phyloP scores from a whole-genome alignment of 2,329 filamentous ascomycete species.

The Diaporthe citrichinensis region DNA sequence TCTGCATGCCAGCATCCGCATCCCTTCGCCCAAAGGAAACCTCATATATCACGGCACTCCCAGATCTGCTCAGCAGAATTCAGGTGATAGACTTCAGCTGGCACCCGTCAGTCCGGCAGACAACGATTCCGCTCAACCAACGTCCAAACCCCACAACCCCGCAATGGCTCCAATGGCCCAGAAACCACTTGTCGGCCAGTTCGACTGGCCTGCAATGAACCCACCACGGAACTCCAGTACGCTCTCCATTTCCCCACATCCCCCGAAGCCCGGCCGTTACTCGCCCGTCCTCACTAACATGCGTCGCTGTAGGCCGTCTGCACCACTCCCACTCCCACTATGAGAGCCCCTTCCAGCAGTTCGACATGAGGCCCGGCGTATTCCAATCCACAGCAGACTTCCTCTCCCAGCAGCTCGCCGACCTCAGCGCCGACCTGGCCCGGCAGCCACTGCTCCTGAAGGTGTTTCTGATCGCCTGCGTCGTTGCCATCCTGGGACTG shows the following conservation, averaged over 20 bases:
- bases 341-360: constrained; percentile 33
- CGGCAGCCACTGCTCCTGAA: not conserved
- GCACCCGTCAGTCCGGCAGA: not conserved
- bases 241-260: not conserved
- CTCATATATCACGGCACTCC: not conserved
- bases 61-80: not conserved
- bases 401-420: not conserved
- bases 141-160: not conserved
- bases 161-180: constrained; percentile 27
- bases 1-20: not conserved
- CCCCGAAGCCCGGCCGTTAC: too few relatives aligned
- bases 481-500: not conserved
- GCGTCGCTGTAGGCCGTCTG: not conserved
- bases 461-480: not conserved
- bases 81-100: too few relatives aligned
- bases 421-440: not conserved
- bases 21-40: not conserved
- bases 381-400: not conserved
- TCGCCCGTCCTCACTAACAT: not conserved
- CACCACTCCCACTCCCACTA: constrained; percentile 32
- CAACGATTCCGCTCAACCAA: not conserved
- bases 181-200: constrained; percentile 31
- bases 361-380: constrained; percentile 17
- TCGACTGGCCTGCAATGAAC: constrained; percentile 9
- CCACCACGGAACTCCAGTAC: constrained; percentile 14